Base-by-base conservation (phyloP, 2,329 filamentous ascomycete species). In the Bipolaris sorokiniana region DNA sequence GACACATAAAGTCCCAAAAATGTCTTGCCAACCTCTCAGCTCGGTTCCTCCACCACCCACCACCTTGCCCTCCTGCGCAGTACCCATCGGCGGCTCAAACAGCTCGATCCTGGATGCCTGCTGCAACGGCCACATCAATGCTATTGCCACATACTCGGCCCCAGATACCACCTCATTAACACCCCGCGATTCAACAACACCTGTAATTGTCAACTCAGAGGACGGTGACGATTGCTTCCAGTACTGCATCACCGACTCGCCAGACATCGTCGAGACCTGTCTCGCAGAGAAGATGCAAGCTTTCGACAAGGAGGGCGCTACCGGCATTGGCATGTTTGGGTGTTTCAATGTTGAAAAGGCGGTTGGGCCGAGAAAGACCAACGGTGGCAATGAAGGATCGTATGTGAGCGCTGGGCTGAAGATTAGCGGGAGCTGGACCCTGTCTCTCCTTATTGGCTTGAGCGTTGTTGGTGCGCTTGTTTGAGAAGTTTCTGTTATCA, bases 121-220 rank as follows among this genome's bases (percentile, higher is more conserved):
- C 45, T 73, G 70, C 54, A 72, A 72, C 49, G 63, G 68, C 7
- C 66, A 72, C 53, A 65, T 72, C 59, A 71, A 72, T 38, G 54
- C 61, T 7, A 61, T 72, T 18, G 54, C 51, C 13, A 67, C 62
- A 7, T 71, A 70, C 36, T 61, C 63, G 10, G 54, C 57, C 2
- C 59, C 63, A 1, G 56, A 60, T 7, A 36, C 47, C 18, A 52
- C 45, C 28, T 44, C 44, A 15, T 38, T 38, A 13, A 26, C 54
- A n/a, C 28, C 34, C 16, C 47, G 49, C 3, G 37, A 49, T 23
- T 53, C 54, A 1, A 45, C 45, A 15, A 54, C 44, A 16, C 54
- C 54, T 15, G 54, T 56, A 9, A 57, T 57, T 13, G 50, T 57
- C 7, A 64, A 64, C 15, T 52, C 53, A 5, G 56, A 57, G 18